These are phyloP conservation scores for Salix koriyanagi DNA, from an alignment of 345 rosid species.

Conservation along the genomic window DNA sequence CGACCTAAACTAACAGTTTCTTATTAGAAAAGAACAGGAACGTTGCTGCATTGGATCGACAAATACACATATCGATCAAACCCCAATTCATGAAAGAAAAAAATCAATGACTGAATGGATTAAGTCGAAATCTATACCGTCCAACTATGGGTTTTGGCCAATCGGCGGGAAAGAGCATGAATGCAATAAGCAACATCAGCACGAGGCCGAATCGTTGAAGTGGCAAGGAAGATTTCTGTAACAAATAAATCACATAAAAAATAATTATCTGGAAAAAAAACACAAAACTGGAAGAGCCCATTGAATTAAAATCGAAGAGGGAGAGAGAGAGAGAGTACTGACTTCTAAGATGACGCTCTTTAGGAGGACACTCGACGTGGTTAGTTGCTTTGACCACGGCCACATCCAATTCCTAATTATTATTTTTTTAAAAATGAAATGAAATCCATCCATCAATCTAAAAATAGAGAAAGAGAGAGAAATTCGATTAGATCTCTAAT, in stretches of 20 bases:
- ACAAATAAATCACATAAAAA: not conserved
- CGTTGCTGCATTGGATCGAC: not conserved
- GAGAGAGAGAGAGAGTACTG: conserved; percentile 16
- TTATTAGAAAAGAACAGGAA: not conserved
- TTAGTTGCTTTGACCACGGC: conserved; percentile 96
- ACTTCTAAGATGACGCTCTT: conserved; percentile 93
- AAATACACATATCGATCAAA: not conserved
- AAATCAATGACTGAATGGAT: not conserved
- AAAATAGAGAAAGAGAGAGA: not conserved
- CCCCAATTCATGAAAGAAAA: not conserved
- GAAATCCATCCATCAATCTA: conserved; percentile 18
- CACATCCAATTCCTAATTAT: conserved; percentile 88
- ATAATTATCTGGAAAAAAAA: not conserved
- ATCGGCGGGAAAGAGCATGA: conserved; percentile 72
- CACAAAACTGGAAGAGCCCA: not conserved
- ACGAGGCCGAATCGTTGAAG: conserved; percentile 72
- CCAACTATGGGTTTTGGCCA: conserved; percentile 87
- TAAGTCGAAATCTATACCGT: conserved; percentile 43
- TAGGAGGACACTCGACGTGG: conserved; percentile 97
- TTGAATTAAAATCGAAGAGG: not conserved
- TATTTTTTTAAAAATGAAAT: conserved; percentile 4
- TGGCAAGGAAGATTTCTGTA: conserved; percentile 70
- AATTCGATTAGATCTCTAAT: not conserved
- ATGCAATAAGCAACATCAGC: conserved; percentile 93
- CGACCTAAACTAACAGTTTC: not conserved